Percentiles rank a stretch among this genome's conserved stretches.
These are phyloP conservation scores for Rhodotorula taiwanensis DNA, from an alignment of 768 basidiomycete species.

Conservation along the genomic window DNA sequence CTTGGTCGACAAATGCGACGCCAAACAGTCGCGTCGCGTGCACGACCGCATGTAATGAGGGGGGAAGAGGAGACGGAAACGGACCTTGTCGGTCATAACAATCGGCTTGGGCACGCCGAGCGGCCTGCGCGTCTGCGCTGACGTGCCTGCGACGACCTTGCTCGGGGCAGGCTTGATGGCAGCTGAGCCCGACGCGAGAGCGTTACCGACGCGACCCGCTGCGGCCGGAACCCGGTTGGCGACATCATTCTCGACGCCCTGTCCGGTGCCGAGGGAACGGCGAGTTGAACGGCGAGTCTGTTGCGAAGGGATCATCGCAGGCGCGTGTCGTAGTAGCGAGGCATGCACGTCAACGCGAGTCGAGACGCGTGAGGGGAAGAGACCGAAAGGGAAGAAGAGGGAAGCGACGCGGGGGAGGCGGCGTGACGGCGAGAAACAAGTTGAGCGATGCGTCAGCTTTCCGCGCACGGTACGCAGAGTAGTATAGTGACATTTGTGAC, in stretches of 20 bases:
- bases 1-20: too few species aligned
- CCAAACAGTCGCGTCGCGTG: conserved; percentile 2
- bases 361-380: not conserved
- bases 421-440: conserved; percentile 3
- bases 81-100: conserved; percentile 29
- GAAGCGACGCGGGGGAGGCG: not conserved
- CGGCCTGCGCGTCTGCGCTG: not conserved
- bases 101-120: not conserved
- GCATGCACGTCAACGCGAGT: not conserved
- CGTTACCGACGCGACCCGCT: not conserved
- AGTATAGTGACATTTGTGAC: not conserved
- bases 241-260: conserved; percentile 34
- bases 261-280: conserved; percentile 19
- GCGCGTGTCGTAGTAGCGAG: not conserved
- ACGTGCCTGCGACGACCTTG: not conserved
- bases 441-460: conserved; percentile 8
- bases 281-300: conserved; percentile 35
- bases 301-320: too few species aligned
- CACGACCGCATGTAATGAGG: conserved; percentile 7
- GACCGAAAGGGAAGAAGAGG: not conserved
- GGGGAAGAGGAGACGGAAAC: not conserved
- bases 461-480: not conserved
- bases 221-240: conserved; percentile 6
- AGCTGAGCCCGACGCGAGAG: not conserved
- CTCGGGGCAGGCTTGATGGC: not conserved